Conservation (phyloP, 768 basidiomycete genomes). For the Trametes cubensis region DNA sequence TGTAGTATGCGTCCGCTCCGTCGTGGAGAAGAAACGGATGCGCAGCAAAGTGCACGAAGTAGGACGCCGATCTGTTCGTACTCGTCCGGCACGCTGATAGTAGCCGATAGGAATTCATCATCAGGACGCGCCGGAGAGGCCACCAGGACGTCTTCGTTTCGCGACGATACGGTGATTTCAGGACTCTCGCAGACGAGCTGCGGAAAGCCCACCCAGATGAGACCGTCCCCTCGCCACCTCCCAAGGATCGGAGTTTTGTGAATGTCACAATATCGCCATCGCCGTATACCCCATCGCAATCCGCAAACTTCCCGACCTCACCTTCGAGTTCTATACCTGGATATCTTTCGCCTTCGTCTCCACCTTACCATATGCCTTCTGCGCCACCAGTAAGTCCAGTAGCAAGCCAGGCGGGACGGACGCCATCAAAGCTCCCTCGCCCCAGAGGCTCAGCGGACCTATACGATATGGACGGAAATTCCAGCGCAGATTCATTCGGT, state of each 20-base stretch:
- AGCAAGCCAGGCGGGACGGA: slow-evolving; percentile 13
- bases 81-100: background rate
- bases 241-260: slow-evolving; percentile 82
- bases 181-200: slow-evolving; percentile 85
- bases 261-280: slow-evolving; percentile 43
- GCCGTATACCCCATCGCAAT: slow-evolving; percentile 19
- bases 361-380: background rate
- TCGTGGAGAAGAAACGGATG: slow-evolving; percentile 82
- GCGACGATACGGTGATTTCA: slow-evolving; percentile 94
- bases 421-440: background rate
- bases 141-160: slow-evolving; percentile 84
- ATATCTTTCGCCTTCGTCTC: slow-evolving; percentile 10
- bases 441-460: slow-evolving; percentile 5
- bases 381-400: slow-evolving; percentile 13
- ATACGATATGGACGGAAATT: slow-evolving; percentile 20
- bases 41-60: slow-evolving; percentile 89
- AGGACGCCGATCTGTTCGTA: slow-evolving; percentile 32
- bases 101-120: slow-evolving; percentile 81
- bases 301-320: slow-evolving; percentile 1
- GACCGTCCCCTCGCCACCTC: slow-evolving; percentile 78
- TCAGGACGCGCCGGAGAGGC: slow-evolving; percentile 78
- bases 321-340: slow-evolving; percentile 15
- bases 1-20: slow-evolving; percentile 82
- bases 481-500: slow-evolving; percentile 32
- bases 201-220: slow-evolving; percentile 85